Evolutionary conservation across 2,329 filamentous ascomycete species (phyloP).

Genomic region (Ceratocystiopsis sp.): DNA sequence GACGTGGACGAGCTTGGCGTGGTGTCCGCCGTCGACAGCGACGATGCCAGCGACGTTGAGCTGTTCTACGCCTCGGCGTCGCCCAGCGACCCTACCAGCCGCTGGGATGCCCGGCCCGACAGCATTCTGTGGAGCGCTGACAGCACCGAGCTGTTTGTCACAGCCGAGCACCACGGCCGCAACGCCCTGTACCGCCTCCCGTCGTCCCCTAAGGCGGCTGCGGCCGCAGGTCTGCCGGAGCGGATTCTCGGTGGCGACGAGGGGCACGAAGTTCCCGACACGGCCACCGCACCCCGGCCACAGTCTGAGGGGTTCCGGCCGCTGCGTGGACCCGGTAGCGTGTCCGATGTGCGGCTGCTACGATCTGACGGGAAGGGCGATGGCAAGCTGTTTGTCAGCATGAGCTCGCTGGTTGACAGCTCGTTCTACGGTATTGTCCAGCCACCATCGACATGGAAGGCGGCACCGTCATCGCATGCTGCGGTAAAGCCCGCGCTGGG

Average conservation of each 20-base stretch:
- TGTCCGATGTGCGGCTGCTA: slow-evolving; percentile 34
- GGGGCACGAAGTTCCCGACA: slow-evolving; percentile 9
- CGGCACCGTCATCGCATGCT: too few species aligned
- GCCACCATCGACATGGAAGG: slow-evolving; percentile 10
- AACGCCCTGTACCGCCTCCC: slow-evolving; percentile 45
- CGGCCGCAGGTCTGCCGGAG: slow-evolving; percentile 22
- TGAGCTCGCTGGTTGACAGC: slow-evolving; percentile 55
- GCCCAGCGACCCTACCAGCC: slow-evolving; percentile 39
- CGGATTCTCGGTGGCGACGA: slow-evolving; percentile 24
- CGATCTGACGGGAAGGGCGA: slow-evolving; percentile 19
- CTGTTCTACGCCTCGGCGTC: slow-evolving; percentile 39
- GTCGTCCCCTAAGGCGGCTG: slow-evolving; percentile 27
- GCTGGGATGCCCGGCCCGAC: slow-evolving; percentile 43
- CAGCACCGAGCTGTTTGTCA: slow-evolving; percentile 50
- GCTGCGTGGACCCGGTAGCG: slow-evolving; percentile 26
- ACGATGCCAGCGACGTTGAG: slow-evolving; percentile 25
- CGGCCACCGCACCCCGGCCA: neutral
- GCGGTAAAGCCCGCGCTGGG: neutral
- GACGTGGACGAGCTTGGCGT: slow-evolving; percentile 36
- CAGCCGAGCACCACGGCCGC: slow-evolving; percentile 52
- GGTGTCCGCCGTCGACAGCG: neutral
- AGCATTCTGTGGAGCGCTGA: slow-evolving; percentile 37
- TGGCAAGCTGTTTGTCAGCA: slow-evolving; percentile 43
- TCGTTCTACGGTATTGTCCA: slow-evolving; percentile 49
- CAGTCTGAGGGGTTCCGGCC: slow-evolving; percentile 1